Conservation (phyloP, 495 filamentous ascomycete genomes). For the Trichoderma orchidacearum region DNA sequence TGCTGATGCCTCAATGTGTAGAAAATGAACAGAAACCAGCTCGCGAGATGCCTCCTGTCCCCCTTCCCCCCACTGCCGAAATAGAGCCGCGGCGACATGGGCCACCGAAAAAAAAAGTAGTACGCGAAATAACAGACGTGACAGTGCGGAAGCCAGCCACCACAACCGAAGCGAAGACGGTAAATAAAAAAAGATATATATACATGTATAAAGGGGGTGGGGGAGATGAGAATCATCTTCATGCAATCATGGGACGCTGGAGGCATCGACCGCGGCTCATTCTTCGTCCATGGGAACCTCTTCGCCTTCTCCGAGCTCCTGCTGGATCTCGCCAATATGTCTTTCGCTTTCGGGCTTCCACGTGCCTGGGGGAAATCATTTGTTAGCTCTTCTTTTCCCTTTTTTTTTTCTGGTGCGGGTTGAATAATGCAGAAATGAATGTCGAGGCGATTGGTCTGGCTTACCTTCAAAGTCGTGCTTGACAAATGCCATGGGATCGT, state of each 20-base stretch:
- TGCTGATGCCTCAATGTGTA: background rate
- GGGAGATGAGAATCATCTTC: background rate
- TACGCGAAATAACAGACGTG: background rate
- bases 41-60: background rate
- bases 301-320: constrained; percentile 2
- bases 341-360: constrained; percentile 66
- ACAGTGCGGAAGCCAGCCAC: background rate
- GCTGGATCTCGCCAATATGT: constrained; percentile 35
- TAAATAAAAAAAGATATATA: constrained; percentile 3
- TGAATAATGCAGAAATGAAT: background rate
- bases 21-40: too few relatives aligned
- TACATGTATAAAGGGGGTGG: background rate
- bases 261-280: too few relatives aligned
- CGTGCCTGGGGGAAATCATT: constrained; percentile 38
- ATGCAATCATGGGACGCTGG: background rate
- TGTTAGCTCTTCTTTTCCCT: constrained; percentile 6
- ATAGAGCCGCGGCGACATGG: background rate
- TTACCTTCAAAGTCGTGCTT: constrained; percentile 93
- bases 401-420: background rate
- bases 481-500: constrained; percentile 96
- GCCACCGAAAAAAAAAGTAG: constrained; percentile 1
- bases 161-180: background rate
- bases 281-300: background rate
- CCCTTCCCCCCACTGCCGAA: background rate
- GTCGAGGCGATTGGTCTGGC: too few relatives aligned